A percentile compares a stretch with the other conserved stretches of the same genome.
These are phyloP conservation scores for Acorus calamus DNA, from an alignment of 106 monocot genomes.

Conservation along the genomic window DNA sequence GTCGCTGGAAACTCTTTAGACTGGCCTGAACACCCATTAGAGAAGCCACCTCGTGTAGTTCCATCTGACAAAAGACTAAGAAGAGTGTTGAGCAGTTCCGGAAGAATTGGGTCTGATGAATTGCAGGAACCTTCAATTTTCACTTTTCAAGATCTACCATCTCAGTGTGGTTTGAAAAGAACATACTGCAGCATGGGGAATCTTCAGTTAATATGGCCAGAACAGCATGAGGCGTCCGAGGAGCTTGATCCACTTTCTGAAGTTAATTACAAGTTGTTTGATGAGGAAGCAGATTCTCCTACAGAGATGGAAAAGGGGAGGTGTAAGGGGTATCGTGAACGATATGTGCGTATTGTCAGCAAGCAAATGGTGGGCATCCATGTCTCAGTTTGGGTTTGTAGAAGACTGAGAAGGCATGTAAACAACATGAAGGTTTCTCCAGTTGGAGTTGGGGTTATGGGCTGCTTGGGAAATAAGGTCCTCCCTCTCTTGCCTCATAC, in stretches of 20 bases:
- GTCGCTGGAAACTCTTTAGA: constrained; percentile 20
- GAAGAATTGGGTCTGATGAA: constrained; percentile 13
- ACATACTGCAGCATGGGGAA: constrained; percentile 45
- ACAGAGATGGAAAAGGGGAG: constrained; percentile 5
- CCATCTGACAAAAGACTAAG: constrained; percentile 21
- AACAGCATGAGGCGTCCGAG: constrained; percentile 26
- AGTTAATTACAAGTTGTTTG: constrained; percentile 20
- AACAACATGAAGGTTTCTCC: constrained; percentile 55
- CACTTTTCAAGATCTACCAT: not conserved
- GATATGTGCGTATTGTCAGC: constrained; percentile 48
- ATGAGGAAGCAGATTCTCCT: constrained; percentile 10
- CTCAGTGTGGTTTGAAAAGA: constrained; percentile 30
- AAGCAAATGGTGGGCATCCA: constrained; percentile 90
- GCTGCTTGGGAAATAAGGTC: constrained; percentile 86
- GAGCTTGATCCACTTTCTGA: constrained; percentile 16
- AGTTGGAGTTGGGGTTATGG: constrained; percentile 73
- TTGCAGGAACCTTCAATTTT: constrained; percentile 12
- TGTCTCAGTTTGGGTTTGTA: constrained; percentile 59
- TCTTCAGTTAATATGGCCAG: constrained; percentile 46
- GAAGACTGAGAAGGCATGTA: constrained; percentile 42
- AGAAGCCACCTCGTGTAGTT: constrained; percentile 10
- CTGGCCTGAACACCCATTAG: constrained; percentile 67
- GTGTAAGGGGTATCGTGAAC: constrained; percentile 10
- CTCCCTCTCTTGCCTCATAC: not conserved
- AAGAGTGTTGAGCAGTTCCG: constrained; percentile 26